Evolutionary conservation across 169 alveolate genomes (phyloP).

Genomic region (Perkinsus chesapeaki): DNA sequence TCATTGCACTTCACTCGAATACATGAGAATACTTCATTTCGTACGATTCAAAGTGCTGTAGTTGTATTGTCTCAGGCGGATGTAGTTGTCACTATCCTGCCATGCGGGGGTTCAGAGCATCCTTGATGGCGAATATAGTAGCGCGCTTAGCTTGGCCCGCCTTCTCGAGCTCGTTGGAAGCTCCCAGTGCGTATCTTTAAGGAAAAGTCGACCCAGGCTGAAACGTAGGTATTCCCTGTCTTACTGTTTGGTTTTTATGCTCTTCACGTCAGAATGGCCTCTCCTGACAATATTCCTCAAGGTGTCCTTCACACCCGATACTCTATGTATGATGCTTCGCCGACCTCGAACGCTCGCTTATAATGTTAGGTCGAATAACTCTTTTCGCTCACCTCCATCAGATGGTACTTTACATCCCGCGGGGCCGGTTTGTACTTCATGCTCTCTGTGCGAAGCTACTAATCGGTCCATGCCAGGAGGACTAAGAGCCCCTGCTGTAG

Average conservation of each 20-base stretch:
- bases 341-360: too few relatives aligned
- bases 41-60: neutral
- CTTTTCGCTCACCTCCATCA: too few relatives aligned
- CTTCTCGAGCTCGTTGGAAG: neutral
- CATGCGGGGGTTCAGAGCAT: neutral
- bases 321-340: neutral
- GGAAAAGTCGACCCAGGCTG: too few relatives aligned
- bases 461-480: too few relatives aligned
- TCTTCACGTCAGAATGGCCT: neutral
- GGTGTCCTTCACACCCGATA: neutral
- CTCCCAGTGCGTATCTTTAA: neutral
- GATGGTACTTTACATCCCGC: too few relatives aligned
- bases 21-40: too few relatives aligned
- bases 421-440: too few relatives aligned
- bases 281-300: neutral
- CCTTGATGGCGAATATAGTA: neutral
- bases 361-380: too few relatives aligned
- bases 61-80: neutral
- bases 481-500: neutral
- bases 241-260: neutral
- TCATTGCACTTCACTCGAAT: neutral
- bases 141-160: neutral
- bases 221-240: too few relatives aligned
- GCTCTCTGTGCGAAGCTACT: too few relatives aligned
- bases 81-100: neutral